phyloP scores from a whole-genome alignment of 2,329 filamentous ascomycete genomes.

The Fusarium floridanum region DNA sequence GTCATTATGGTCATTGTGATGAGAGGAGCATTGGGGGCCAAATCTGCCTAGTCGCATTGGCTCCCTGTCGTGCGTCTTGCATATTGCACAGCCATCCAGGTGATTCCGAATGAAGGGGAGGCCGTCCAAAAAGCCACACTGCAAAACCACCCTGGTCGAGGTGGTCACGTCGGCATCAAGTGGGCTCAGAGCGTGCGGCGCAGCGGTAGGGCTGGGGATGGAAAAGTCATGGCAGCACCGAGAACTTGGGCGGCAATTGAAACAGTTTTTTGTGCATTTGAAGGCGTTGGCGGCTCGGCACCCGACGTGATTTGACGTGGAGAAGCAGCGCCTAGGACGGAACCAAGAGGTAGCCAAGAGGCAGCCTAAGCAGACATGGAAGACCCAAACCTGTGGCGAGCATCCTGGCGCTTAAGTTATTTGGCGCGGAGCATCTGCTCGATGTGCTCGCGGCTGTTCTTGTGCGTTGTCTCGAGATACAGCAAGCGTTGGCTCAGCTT shows the following conservation, averaged over 20 bases:
- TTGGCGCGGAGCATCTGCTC: conserved; percentile 82
- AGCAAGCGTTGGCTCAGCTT: conserved; percentile 89
- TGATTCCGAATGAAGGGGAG: conserved; percentile 4
- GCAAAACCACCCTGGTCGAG: conserved; percentile 7
- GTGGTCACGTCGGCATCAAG: conserved; percentile 8
- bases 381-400: background rate
- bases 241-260: conserved; percentile 24
- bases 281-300: background rate
- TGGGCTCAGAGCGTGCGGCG: conserved; percentile 9
- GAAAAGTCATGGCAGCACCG: background rate
- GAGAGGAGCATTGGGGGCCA: background rate
- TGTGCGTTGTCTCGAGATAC: conserved; percentile 94
- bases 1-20: background rate
- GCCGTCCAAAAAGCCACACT: background rate
- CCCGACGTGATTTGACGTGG: background rate
- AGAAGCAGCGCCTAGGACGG: background rate
- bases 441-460: conserved; percentile 93
- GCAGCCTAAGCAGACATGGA: background rate
- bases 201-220: conserved; percentile 23
- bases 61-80: conserved; percentile 7
- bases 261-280: conserved; percentile 16
- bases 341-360: background rate
- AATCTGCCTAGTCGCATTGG: conserved; percentile 22
- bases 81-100: conserved; percentile 5
- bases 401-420: conserved; percentile 24